phyloP scores from a whole-genome alignment of 345 rosid genomes.

The Gossypium raimondii region DNA sequence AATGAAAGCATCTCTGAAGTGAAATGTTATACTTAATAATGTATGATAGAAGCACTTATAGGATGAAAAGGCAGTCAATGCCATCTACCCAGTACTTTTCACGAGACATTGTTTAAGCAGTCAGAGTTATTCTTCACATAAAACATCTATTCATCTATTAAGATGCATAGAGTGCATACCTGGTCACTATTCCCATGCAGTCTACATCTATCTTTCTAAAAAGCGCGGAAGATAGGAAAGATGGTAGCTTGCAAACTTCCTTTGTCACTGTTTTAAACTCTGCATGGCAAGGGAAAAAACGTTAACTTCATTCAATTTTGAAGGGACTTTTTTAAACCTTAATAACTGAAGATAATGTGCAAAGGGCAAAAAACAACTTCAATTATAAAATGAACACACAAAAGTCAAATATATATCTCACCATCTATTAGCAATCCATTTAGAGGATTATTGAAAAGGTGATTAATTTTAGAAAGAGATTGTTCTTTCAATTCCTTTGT shows the following conservation, averaged over 20 bases:
- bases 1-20: constrained; percentile 61
- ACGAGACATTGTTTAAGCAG: constrained; percentile 5
- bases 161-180: constrained; percentile 34
- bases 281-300: constrained; percentile 34
- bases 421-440: constrained; percentile 66
- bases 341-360: not conserved
- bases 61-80: not conserved
- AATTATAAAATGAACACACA: not conserved
- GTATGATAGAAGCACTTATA: not conserved
- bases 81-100: not conserved
- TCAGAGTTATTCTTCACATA: not conserved
- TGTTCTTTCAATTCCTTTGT: constrained; percentile 66
- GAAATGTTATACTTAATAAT: constrained; percentile 11
- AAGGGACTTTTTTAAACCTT: not conserved
- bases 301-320: not conserved
- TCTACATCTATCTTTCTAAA: constrained; percentile 67
- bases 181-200: constrained; percentile 52
- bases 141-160: not conserved
- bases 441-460: constrained; percentile 43
- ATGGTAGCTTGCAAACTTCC: constrained; percentile 86
- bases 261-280: constrained; percentile 70
- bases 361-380: not conserved
- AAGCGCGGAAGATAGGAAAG: constrained; percentile 62
- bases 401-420: constrained; percentile 29
- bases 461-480: constrained; percentile 51